Evolutionary conservation across 2,329 filamentous ascomycete species (phyloP).

Genomic region (Pyrenophora graminea): DNA sequence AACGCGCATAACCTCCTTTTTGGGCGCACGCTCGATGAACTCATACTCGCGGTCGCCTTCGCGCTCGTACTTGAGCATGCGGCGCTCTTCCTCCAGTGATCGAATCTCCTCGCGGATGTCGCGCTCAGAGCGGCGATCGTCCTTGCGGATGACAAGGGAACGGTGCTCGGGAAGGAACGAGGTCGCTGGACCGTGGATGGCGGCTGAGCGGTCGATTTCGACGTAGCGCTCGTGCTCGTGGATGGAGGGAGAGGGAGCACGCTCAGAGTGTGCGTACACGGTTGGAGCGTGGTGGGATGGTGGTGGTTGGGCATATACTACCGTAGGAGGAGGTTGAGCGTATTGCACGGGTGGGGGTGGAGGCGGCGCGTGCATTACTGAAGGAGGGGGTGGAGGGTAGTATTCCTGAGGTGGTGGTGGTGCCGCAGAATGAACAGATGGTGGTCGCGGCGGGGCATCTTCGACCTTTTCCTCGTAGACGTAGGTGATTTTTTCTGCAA

Average conservation of each 20-base stretch:
- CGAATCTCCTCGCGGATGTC: conserved; percentile 75
- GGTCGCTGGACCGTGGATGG: conserved; percentile 52
- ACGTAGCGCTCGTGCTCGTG: conserved; percentile 43
- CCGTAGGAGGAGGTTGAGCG: conserved; percentile 26
- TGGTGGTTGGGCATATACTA: conserved; percentile 13
- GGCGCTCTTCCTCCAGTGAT: conserved; percentile 69
- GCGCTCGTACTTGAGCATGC: conserved; percentile 62
- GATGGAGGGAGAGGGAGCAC: conserved; percentile 38
- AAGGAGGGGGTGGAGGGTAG: conserved; percentile 22
- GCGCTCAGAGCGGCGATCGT: conserved; percentile 53
- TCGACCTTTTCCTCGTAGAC: conserved; percentile 39
- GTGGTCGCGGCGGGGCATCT: conserved; percentile 21
- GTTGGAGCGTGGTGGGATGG: conserved; percentile 32
- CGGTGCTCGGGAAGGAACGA: conserved; percentile 54
- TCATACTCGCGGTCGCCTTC: conserved; percentile 62
- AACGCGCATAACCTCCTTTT: conserved; percentile 66
- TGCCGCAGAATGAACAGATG: conserved; percentile 18
- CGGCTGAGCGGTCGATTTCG: conserved; percentile 53
- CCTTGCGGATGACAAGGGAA: conserved; percentile 22
- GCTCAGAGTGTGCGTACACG: conserved; percentile 40
- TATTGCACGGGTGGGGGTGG: conserved; percentile 29
- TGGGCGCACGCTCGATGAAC: conserved; percentile 60
- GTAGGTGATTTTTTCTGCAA: conserved; percentile 43
- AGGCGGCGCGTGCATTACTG: conserved; percentile 23
- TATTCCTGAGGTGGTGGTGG: conserved; percentile 27